A percentile compares a stretch with the other conserved stretches of the same genome.
Evolutionary conservation across 441 rosid genomes (phyloP).

Genomic region (Lepidium campestre): DNA sequence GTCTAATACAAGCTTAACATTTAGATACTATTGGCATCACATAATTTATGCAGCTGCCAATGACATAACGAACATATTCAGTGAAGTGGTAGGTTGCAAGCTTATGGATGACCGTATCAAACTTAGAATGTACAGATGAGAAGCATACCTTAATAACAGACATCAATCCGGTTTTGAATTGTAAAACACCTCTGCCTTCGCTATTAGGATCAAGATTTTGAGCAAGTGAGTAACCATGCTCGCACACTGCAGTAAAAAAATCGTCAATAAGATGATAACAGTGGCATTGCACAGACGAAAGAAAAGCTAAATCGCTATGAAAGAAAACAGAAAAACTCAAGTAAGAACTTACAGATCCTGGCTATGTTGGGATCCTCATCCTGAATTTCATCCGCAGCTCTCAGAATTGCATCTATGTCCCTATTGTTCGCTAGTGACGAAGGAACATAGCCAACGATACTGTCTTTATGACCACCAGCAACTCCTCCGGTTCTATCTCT

Average conservation of each 20-base stretch:
- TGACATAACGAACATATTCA: background rate
- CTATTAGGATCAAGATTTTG: conserved; percentile 96
- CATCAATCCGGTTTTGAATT: conserved; percentile 94
- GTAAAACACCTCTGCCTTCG: conserved; percentile 96
- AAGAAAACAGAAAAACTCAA: background rate
- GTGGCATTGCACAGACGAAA: background rate
- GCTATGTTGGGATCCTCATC: conserved; percentile 85
- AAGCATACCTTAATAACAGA: conserved; percentile 82
- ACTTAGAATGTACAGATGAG: background rate
- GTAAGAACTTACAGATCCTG: conserved; percentile 58
- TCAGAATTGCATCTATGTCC: conserved; percentile 84
- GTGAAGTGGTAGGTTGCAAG: background rate
- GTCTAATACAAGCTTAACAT: background rate
- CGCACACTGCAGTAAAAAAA: conserved; percentile 64
- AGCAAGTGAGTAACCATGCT: conserved; percentile 92
- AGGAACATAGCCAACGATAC: conserved; percentile 78
- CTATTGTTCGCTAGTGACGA: conserved; percentile 79
- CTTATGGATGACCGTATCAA: background rate
- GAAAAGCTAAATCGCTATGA: background rate
- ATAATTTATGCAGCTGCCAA: background rate
- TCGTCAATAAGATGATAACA: background rate
- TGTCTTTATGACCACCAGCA: conserved; percentile 44
- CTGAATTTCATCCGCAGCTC: conserved; percentile 95
- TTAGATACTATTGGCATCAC: background rate
- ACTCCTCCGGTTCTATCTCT: conserved; percentile 60